Conservation (phyloP, 768 basidiomycete species). For the Cyclocybe cylindracea region DNA sequence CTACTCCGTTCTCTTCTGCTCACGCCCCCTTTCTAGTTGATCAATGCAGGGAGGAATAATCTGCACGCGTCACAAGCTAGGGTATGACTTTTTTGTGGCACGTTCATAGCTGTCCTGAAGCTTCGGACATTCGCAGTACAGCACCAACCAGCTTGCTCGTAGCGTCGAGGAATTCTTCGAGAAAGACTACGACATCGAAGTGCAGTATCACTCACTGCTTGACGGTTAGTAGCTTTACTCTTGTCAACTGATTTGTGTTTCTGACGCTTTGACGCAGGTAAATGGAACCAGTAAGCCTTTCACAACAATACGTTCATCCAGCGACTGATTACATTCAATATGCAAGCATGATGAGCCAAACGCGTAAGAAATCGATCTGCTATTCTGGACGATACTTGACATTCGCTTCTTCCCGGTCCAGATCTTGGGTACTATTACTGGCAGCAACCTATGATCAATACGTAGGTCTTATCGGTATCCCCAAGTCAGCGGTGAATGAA, state of each 20-base stretch:
- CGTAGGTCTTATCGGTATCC: slow-evolving; percentile 30
- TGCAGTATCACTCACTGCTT: slow-evolving; percentile 58
- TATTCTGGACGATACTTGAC: neutral
- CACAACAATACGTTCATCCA: neutral
- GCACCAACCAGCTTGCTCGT: slow-evolving; percentile 59
- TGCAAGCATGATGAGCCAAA: slow-evolving; percentile 69
- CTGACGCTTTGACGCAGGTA: slow-evolving; percentile 32
- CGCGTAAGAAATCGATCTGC: slow-evolving; percentile 35
- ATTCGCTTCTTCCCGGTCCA: slow-evolving; percentile 10
- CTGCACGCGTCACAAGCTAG: slow-evolving; percentile 64
- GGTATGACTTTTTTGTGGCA: slow-evolving; percentile 14
- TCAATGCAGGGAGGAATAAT: slow-evolving; percentile 62
- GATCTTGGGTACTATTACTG: slow-evolving; percentile 67
- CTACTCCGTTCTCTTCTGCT: neutral
- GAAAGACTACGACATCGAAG: slow-evolving; percentile 60
- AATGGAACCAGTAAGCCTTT: slow-evolving; percentile 61
- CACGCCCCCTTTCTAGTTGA: slow-evolving; percentile 30
- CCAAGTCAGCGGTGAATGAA: neutral
- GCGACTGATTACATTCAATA: neutral
- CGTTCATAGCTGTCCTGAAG: neutral
- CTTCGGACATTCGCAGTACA: slow-evolving; percentile 31
- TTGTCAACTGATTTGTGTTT: neutral
- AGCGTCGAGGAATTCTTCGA: slow-evolving; percentile 59
- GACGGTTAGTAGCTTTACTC: slow-evolving; percentile 38
- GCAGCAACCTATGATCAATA: slow-evolving; percentile 71